Base-by-base conservation (phyloP, 2,329 filamentous ascomycete species). In the Pseudogymnoascus sp. region DNA sequence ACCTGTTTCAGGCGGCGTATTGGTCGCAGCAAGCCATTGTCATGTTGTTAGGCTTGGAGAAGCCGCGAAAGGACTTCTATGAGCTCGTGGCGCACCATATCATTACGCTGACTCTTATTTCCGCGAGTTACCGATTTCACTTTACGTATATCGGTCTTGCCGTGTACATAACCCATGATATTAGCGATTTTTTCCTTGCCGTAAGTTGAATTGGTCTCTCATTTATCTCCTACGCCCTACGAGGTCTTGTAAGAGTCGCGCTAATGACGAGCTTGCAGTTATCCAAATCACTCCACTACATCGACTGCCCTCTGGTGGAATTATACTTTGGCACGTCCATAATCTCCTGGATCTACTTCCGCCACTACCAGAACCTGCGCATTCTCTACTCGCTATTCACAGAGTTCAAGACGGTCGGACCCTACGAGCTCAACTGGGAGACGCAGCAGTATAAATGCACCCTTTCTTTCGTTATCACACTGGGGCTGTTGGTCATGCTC, bases 21-120 rank as follows among this genome's bases (percentile, higher is more conserved):
- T 97, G 93, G 93, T 86, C 90, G 2, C 93, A 97, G 80, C 93
- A 97, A 79, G 90, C 89, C 61, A 89, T 97, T 69, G 93, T 97
- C 16, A 79, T 97, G 65, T 71, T 96, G 64, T 79, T 97, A 61
- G 90, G 90, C 75, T 83, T 96, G 76, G 93, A 97, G 81, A 96
- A 96, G 81, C 93, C 90, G 29, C 81, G 93, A 65, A 97, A 96
- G 79, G 93, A 97, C 76, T 97, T 93, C 77, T 93, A 91, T 77
- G 93, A 97, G 80, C 83, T 97, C 62, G 90, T 96, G 61, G 86
- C 87, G 62, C 93, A 97, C 75, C 93, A 97, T 75, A 87, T 97
- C 69, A 90, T 97, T 73, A 96, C 91, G 19, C 78, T 97, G 65
- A 79, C 87, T 19, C 82, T 97, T 70, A 96, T 97, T 69, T 88